Evolutionary conservation across 139 green algal species (phyloP), one percentile per base, ranked within the genome.

Genomic region (Chlorella sp.): DNA sequence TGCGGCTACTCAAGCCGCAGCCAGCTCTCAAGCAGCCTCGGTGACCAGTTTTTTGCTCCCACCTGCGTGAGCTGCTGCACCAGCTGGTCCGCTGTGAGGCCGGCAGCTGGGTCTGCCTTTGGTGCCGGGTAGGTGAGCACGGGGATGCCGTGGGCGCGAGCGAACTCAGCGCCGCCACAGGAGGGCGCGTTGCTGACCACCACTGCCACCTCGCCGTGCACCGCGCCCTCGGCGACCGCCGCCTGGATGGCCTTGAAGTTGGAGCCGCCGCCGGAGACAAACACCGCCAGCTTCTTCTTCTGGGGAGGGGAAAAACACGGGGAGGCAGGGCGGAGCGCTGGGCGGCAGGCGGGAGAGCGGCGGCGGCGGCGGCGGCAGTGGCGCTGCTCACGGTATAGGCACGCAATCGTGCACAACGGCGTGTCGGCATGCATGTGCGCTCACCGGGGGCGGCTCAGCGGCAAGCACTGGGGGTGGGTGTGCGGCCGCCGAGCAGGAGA

Each of bases 161-260:
- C 96, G 84, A 95, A 98, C 2, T 86, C 34, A n/a, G 91, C 94
- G 30, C 91, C 97, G 9, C 91, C 93, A 87, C 96, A 99, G 30
- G 51, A 84, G 6, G 94, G 94, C 14, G 92, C 88, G 83, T 98
- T 93, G 79, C 89, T 96, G 20, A 98, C 93, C 28, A 98, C 93
- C 16, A 86, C 93, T 76, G 91, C 88, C 44, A 91, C 82, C 67
- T 84, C 83, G 22, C 77, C 94, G 60, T 95, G 90, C 41, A 98
- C 96, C 19, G 40, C 51, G 6, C 95, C 94, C 30, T 91, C 86
- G 5, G 91, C 70, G 62, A 90, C 93, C 22, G 92, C 90, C 28
- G 88, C 88, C 48, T 98, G 95, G 19, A 98, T 96, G 32, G 94
- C 93, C 46, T 92, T 92, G 80, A 98, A 96, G 83, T 98, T 98